Evolutionary conservation across 2,329 filamentous ascomycete species (phyloP), one percentile per base, ranked within the genome.

Genomic region (Penicillium sp.): DNA sequence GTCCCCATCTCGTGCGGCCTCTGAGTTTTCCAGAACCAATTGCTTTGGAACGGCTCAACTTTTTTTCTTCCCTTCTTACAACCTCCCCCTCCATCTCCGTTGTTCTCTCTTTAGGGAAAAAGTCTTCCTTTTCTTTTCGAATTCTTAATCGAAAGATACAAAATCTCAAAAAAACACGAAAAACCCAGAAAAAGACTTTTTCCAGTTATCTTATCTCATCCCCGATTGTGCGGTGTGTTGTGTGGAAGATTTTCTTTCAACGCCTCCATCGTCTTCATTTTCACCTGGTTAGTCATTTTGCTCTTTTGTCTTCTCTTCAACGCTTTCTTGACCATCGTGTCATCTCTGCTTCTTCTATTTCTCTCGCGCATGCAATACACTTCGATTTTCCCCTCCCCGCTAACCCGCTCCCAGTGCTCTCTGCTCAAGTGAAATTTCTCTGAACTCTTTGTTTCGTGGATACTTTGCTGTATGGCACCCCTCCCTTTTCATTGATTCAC

Each of bases 91-190:
- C 54, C 61, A 55, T 42, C 32, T 55, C 35, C 14, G 14, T 35
- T 24, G 52, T 50, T 57, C 60, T 64, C 65, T 67, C 66, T 66
- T 66, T 65, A 66, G 60, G 63, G 65, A 64, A 68, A 55, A 55
- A 56, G 60, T 64, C 62, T 60, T 55, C 55, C 56, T 66, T 65
- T 61, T 60, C 67, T 68, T 70, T 73, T 71, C 66, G 64, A 71
- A 60, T 46, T 58, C 34, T 48, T 62, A 58, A 58, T 69, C 68
- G 67, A 66, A 69, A 73, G 67, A 61, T 64, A 61, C 62, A 66
- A 69, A 69, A 55, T 47, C 55, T 34, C 55, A 66, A 74, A 74
- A 72, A 75, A 75, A 74, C 58, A 67, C 66, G 67, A 71, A 76
- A 77, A 77, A 70, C 62, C 60, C 61, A 73, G 67, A 65, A 65